Conservation (phyloP, 257 asterid genomes). For the Nicotiana undulata region DNA sequence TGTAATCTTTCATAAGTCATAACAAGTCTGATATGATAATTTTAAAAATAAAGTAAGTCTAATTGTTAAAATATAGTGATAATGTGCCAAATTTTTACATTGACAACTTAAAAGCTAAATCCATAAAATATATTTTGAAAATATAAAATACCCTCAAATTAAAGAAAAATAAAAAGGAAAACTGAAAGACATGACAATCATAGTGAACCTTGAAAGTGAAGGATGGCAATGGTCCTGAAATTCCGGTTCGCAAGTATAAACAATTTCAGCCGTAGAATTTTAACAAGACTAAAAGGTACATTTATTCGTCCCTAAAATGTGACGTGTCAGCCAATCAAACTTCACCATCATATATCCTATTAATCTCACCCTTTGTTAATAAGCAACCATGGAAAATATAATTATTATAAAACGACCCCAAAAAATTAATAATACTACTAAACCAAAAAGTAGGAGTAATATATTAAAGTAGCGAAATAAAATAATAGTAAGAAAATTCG, state of each 20-base stretch:
- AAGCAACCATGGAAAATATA: conserved; percentile 28
- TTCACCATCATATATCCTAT: conserved; percentile 25
- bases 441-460: background rate
- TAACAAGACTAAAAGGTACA: conserved; percentile 15
- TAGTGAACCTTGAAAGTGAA: conserved; percentile 30
- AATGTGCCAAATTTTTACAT: background rate
- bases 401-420: background rate
- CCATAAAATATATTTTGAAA: background rate
- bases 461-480: conserved; percentile 10
- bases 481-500: conserved; percentile 12
- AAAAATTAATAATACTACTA: background rate
- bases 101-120: background rate
- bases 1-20: background rate
- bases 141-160: background rate
- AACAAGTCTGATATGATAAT: background rate
- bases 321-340: conserved; percentile 34
- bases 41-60: too few species aligned
- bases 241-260: conserved; percentile 32
- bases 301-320: conserved; percentile 32
- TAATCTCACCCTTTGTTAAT: conserved; percentile 24
- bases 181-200: conserved; percentile 3
- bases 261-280: conserved; percentile 31
- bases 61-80: background rate
- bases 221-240: conserved; percentile 30
- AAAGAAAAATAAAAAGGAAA: background rate